A percentile compares a stretch with the other conserved stretches of the same genome.
Evolutionary conservation across 1,284 basidiomycete species (phyloP).

Genomic region (Trichosporon ovoides): DNA sequence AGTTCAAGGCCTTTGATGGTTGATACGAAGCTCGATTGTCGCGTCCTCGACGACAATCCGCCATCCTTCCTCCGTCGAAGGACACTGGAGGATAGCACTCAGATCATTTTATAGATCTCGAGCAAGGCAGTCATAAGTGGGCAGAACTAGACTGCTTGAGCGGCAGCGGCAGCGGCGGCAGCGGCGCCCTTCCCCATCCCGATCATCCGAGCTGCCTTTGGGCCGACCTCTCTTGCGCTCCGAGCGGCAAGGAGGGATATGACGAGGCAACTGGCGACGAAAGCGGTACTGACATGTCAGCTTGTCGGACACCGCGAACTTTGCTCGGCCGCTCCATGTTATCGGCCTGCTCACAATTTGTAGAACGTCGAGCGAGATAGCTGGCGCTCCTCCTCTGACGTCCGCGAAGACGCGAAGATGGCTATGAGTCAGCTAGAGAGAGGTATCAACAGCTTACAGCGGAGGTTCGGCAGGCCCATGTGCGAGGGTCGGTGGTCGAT

Average conservation of each 20-base stretch:
- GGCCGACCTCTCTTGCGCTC: slow-evolving; percentile 35
- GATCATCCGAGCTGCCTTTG: slow-evolving; percentile 22
- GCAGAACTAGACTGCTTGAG: background rate
- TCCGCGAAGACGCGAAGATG: slow-evolving; percentile 49
- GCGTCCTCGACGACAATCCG: too few species aligned
- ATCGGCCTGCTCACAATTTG: slow-evolving; percentile 39
- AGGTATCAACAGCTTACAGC: slow-evolving; percentile 28
- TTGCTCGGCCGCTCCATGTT: background rate
- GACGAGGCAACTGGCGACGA: slow-evolving; percentile 46
- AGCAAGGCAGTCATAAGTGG: background rate
- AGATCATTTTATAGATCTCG: too few species aligned
- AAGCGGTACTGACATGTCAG: slow-evolving; percentile 37
- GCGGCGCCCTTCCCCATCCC: background rate
- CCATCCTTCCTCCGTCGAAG: too few species aligned
- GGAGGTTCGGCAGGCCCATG: slow-evolving; percentile 46
- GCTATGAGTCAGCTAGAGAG: slow-evolving; percentile 24
- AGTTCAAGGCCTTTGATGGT: too few species aligned
- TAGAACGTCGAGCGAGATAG: slow-evolving; percentile 48
- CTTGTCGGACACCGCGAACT: background rate
- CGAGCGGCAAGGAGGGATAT: slow-evolving; percentile 45
- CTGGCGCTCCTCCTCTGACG: slow-evolving; percentile 47
- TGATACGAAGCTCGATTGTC: too few species aligned
- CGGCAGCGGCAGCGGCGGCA: background rate
- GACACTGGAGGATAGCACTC: too few species aligned
- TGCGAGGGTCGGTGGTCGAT: background rate